phyloP scores from a whole-genome alignment of 129 eudicot genomes.

The Mikania micrantha region DNA sequence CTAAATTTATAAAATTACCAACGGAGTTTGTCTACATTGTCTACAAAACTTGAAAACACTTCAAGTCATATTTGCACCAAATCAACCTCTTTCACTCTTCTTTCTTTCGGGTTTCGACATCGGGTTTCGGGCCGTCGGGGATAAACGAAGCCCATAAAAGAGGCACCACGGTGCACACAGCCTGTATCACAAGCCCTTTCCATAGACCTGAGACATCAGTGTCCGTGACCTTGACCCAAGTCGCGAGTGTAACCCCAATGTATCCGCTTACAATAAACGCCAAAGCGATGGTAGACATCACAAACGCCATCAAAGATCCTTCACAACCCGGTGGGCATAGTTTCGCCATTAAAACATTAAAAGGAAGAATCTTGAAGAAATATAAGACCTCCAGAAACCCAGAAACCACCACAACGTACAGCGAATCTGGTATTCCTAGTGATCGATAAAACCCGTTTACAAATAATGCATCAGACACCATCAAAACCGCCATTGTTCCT shows the following conservation, averaged over 20 bases:
- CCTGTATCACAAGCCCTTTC: constrained; percentile 59
- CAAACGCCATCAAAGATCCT: constrained; percentile 93
- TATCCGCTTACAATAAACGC: constrained; percentile 80
- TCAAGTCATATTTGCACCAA: not conserved
- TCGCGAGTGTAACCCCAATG: constrained; percentile 76
- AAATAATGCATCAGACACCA: constrained; percentile 73
- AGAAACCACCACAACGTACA: constrained; percentile 56
- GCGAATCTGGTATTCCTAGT: constrained; percentile 61
- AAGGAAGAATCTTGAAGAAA: constrained; percentile 74
- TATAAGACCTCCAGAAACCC: constrained; percentile 59
- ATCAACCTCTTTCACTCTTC: constrained; percentile 20
- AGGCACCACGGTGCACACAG: constrained; percentile 58
- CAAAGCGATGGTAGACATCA: constrained; percentile 67
- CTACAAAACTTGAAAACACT: too few relatives aligned
- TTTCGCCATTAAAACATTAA: constrained; percentile 65
- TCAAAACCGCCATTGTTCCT: constrained; percentile 46
- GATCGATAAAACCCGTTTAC: constrained; percentile 57
- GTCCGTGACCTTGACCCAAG: constrained; percentile 48
- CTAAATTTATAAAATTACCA: not conserved
- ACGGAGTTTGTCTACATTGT: not conserved
- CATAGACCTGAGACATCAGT: constrained; percentile 62
- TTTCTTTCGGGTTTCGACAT: constrained; percentile 17
- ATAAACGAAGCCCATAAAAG: constrained; percentile 61
- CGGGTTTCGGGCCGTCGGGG: constrained; percentile 38
- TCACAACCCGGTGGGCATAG: constrained; percentile 88